phyloP scores from a whole-genome alignment of 176 grass and related monocot genomes.

The Ampelocalamus luodianensis region DNA sequence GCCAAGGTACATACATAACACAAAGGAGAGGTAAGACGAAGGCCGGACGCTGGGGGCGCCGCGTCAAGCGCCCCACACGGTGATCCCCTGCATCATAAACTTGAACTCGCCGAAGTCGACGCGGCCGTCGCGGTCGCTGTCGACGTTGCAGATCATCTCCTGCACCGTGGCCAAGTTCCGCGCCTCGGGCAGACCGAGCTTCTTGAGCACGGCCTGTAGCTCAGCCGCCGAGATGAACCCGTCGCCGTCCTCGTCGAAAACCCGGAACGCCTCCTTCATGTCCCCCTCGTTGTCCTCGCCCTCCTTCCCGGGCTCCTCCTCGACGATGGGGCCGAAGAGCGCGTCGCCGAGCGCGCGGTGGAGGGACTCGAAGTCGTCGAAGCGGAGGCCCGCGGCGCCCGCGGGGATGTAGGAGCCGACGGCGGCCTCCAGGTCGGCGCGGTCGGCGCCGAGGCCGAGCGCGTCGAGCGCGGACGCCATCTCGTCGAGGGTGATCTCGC shows the following conservation, averaged over 20 bases:
- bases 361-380: slow-evolving; percentile 77
- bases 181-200: slow-evolving; percentile 83
- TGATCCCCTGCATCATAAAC: slow-evolving; percentile 91
- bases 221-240: slow-evolving; percentile 89
- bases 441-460: slow-evolving; percentile 81
- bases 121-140: slow-evolving; percentile 72
- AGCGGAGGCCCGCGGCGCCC: slow-evolving; percentile 68
- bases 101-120: slow-evolving; percentile 98
- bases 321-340: slow-evolving; percentile 56
- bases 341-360: slow-evolving; percentile 83
- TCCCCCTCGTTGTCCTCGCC: slow-evolving; percentile 62
- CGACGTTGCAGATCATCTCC: slow-evolving; percentile 96
- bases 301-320: slow-evolving; percentile 7
- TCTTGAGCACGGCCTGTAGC: slow-evolving; percentile 87
- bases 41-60: not conserved
- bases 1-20: slow-evolving; percentile 52
- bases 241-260: slow-evolving; percentile 94
- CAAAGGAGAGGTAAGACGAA: not conserved
- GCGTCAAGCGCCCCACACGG: slow-evolving; percentile 62
- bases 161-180: slow-evolving; percentile 64
- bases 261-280: slow-evolving; percentile 93
- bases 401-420: slow-evolving; percentile 70
- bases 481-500: slow-evolving; percentile 92
- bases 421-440: slow-evolving; percentile 54
- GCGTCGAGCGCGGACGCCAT: slow-evolving; percentile 74